These are phyloP conservation scores for Angophora floribunda DNA, from an alignment of 345 rosid genomes.

Conservation along the genomic window DNA sequence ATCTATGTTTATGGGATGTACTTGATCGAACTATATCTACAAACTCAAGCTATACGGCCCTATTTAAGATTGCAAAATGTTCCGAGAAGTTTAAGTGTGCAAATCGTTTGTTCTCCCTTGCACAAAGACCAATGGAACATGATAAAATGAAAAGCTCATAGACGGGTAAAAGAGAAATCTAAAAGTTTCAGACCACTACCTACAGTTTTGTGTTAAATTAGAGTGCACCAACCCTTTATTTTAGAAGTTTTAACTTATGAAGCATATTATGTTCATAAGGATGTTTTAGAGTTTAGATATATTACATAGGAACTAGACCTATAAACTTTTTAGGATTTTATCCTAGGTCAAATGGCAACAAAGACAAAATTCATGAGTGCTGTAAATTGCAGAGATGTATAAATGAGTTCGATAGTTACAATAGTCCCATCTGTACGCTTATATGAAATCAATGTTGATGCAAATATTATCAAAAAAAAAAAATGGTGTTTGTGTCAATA, in stretches of 20 bases:
- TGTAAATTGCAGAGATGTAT: accelerated
- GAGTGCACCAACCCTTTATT: no score
- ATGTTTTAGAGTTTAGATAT: not conserved
- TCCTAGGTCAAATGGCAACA: not conserved
- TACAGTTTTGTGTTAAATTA: not conserved
- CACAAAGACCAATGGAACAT: not conserved
- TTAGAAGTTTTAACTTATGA: not conserved
- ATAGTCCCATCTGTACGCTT: accelerated
- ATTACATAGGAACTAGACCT: accelerated
- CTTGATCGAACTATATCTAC: not conserved
- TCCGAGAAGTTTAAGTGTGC: not conserved
- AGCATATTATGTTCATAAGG: not conserved
- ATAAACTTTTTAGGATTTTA: not conserved
- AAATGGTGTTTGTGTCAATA: not conserved
- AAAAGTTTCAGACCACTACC: not conserved
- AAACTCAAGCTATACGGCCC: not conserved
- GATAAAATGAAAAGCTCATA: not conserved
- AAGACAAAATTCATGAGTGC: accelerated
- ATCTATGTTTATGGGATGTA: not conserved
- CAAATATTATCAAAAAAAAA: not conserved
- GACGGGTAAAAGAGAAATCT: not conserved
- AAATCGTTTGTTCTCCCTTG: accelerated
- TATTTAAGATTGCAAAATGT: not conserved
- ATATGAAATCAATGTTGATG: not conserved
- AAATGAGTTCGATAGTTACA: not conserved